phyloP scores from a whole-genome alignment of 1,284 basidiomycete genomes.

The Malassezia caprae region DNA sequence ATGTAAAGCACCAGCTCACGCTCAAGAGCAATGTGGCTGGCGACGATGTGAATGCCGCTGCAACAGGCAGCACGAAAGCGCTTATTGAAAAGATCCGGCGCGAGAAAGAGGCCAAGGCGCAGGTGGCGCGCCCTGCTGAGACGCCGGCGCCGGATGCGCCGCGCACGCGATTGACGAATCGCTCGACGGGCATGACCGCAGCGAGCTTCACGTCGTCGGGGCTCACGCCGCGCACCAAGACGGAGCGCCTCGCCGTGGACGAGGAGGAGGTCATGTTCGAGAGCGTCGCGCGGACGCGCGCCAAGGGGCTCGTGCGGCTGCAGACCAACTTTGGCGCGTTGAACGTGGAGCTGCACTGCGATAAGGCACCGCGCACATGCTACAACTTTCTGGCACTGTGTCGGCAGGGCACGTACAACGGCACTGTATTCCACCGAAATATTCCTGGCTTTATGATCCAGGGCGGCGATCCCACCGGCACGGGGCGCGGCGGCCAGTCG shows the following conservation, averaged over 20 bases:
- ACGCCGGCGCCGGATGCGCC: constrained; percentile 8
- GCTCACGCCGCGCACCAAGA: constrained; percentile 66
- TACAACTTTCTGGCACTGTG: constrained; percentile 78
- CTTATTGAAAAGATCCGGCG: constrained; percentile 25
- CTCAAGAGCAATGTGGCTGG: constrained; percentile 23
- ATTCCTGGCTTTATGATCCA: constrained; percentile 98
- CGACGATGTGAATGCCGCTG: constrained; percentile 37
- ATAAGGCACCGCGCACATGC: constrained; percentile 81
- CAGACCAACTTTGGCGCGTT: constrained; percentile 79
- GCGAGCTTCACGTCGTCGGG: constrained; percentile 88
- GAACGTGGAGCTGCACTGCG: constrained; percentile 83
- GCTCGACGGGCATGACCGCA: constrained; percentile 77
- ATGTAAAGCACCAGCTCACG: constrained; percentile 43
- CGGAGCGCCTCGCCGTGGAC: constrained; percentile 73
- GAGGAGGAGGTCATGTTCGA: constrained; percentile 79
- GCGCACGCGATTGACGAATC: constrained; percentile 78
- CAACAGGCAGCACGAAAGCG: constrained; percentile 39
- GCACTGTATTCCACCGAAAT: constrained; percentile 75
- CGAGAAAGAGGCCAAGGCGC: not conserved
- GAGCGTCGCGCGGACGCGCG: constrained; percentile 53
- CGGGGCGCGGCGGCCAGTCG: constrained; percentile 83
- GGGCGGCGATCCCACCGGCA: constrained; percentile 92
- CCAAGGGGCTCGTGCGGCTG: constrained; percentile 55
- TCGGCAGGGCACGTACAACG: constrained; percentile 71
- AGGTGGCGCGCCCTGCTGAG: not conserved